Conservation (phyloP, 2,329 filamentous ascomycete genomes). For the Magnaporthiopsis poae region DNA sequence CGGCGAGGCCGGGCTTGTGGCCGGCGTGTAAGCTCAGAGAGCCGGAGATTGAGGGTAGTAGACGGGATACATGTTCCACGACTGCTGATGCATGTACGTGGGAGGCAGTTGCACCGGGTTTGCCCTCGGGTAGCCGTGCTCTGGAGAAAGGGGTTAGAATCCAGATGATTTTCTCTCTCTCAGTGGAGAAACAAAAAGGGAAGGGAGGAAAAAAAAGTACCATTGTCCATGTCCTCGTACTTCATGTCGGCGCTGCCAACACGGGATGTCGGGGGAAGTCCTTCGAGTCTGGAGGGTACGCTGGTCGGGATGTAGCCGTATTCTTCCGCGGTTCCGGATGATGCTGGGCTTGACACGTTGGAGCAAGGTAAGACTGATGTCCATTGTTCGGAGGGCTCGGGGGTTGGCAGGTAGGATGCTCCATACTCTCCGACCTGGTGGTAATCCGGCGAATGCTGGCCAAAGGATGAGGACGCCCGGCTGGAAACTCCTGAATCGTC, state of each 20-base stretch:
- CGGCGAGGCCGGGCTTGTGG: slow-evolving; percentile 7
- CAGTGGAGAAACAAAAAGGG: too few relatives aligned
- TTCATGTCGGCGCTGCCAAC: slow-evolving; percentile 24
- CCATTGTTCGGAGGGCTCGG: slow-evolving; percentile 38
- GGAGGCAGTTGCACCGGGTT: slow-evolving; percentile 23
- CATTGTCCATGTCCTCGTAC: slow-evolving; percentile 25
- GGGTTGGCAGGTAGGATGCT: slow-evolving; percentile 29
- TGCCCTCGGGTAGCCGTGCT: slow-evolving; percentile 23
- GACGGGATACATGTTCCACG: slow-evolving; percentile 26
- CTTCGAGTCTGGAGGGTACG: slow-evolving; percentile 35
- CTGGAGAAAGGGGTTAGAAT: slow-evolving; percentile 16
- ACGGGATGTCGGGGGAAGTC: slow-evolving; percentile 18
- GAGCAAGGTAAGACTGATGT: slow-evolving; percentile 33
- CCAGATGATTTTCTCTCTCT: too few relatives aligned
- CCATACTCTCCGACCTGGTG: slow-evolving; percentile 30
- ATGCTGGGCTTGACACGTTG: slow-evolving; percentile 39
- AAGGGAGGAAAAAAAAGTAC: slow-evolving; percentile 9
- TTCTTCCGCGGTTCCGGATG: slow-evolving; percentile 42
- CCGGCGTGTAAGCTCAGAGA: slow-evolving; percentile 14
- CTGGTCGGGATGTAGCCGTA: slow-evolving; percentile 40
- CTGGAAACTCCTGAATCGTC: slow-evolving; percentile 26
- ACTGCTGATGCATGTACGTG: slow-evolving; percentile 22
- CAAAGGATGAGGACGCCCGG: slow-evolving; percentile 34
- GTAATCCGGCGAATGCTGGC: slow-evolving; percentile 29
- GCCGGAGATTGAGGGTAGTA: slow-evolving; percentile 24